A percentile compares a stretch with the other conserved stretches of the same genome.
phyloP scores from a whole-genome alignment of 441 rosid genomes.

The Gossypium davidsonii region DNA sequence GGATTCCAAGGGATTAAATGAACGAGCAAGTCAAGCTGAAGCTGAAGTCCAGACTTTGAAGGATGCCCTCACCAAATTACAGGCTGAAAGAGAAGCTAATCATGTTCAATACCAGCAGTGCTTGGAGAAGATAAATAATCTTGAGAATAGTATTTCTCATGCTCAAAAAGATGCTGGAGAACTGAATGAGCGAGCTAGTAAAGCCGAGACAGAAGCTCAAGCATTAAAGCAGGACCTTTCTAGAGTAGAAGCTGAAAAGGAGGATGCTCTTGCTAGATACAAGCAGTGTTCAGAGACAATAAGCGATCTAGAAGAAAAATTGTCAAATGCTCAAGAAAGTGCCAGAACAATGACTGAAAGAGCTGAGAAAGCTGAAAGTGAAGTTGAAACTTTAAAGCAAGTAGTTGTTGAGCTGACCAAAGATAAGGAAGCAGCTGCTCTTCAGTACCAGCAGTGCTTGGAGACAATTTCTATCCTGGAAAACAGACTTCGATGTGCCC shows the following conservation, averaged over 20 bases:
- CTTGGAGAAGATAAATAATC: conserved; percentile 55
- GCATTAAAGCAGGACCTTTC: conserved; percentile 48
- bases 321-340: conserved; percentile 58
- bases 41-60: conserved; percentile 61
- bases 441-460: conserved; percentile 61
- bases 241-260: conserved; percentile 60
- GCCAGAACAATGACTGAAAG: conserved; percentile 37
- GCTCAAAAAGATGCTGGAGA: conserved; percentile 56
- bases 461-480: conserved; percentile 65
- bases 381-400: conserved; percentile 61
- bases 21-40: conserved; percentile 70
- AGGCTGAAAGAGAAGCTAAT: conserved; percentile 52
- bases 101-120: conserved; percentile 65
- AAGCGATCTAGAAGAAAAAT: conserved; percentile 51
- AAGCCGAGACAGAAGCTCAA: conserved; percentile 52
- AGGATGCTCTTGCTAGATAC: conserved; percentile 46
- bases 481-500: conserved; percentile 46
- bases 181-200: conserved; percentile 47
- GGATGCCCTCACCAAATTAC: conserved; percentile 50
- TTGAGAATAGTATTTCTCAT: conserved; percentile 46
- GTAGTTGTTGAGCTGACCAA: conserved; percentile 48
- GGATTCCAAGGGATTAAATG: conserved; percentile 47
- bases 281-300: conserved; percentile 51
- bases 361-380: conserved; percentile 58
- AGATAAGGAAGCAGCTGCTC: conserved; percentile 66